Conservation (phyloP, 2,329 filamentous ascomycete genomes). For the Xylaria sp. region DNA sequence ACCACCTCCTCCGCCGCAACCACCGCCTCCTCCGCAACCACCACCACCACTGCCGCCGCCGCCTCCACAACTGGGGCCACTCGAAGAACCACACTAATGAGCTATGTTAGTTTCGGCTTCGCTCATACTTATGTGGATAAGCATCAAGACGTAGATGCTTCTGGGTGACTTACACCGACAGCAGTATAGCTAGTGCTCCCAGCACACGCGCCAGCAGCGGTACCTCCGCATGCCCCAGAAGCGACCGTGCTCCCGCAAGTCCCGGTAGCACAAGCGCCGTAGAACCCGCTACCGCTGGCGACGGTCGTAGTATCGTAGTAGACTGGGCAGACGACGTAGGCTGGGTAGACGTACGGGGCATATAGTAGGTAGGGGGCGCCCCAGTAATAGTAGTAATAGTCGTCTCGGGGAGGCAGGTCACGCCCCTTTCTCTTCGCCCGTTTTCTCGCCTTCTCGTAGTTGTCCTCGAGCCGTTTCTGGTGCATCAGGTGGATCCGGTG, state of each 20-base stretch:
- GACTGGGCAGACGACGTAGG: constrained; percentile 34
- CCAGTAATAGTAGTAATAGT: constrained; percentile 64
- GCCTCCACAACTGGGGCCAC: constrained; percentile 46
- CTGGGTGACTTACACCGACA: constrained; percentile 35
- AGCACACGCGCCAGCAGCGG: constrained; percentile 48
- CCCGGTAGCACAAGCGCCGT: constrained; percentile 58
- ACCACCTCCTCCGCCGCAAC: constrained; percentile 40
- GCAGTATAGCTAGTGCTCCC: constrained; percentile 52
- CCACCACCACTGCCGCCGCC: constrained; percentile 33
- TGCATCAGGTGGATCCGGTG: constrained; percentile 52
- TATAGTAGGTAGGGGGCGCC: constrained; percentile 64
- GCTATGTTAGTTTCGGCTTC: constrained; percentile 13
- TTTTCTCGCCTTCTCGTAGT: constrained; percentile 66
- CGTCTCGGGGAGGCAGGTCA: constrained; percentile 58
- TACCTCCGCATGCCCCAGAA: constrained; percentile 54
- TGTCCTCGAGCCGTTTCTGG: constrained; percentile 58
- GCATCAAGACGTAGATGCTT: background rate
- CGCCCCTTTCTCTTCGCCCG: constrained; percentile 63
- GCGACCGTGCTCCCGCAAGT: constrained; percentile 59
- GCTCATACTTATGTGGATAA: background rate
- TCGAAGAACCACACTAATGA: constrained; percentile 39
- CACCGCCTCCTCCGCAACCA: constrained; percentile 10
- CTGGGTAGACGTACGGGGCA: constrained; percentile 58
- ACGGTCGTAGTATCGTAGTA: constrained; percentile 51
- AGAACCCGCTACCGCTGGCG: constrained; percentile 51